phyloP scores from a whole-genome alignment of 495 filamentous ascomycete genomes.

The Lasiosphaeria hispida region DNA sequence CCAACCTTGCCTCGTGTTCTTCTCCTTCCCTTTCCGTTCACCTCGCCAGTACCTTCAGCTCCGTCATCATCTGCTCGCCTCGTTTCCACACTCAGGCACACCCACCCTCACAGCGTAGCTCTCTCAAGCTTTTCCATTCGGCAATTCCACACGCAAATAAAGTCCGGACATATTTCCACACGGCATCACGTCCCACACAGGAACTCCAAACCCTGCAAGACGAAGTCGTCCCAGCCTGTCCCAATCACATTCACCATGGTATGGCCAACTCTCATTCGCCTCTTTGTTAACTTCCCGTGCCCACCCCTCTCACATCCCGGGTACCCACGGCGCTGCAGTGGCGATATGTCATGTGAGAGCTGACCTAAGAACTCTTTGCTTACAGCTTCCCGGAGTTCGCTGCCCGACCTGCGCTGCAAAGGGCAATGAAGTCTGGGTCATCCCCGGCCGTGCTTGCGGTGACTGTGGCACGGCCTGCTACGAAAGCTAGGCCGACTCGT shows the following conservation, averaged over 20 bases:
- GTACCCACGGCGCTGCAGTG: conserved; percentile 6
- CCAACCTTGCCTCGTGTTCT: too few species aligned
- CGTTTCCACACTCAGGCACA: too few species aligned
- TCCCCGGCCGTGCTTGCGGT: conserved; percentile 36
- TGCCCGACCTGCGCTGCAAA: conserved; percentile 39
- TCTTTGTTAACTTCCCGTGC: neutral
- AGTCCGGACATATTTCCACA: too few species aligned
- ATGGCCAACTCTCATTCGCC: neutral
- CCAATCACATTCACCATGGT: conserved; percentile 1
- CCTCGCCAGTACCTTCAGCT: too few species aligned
- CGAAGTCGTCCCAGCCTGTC: too few species aligned
- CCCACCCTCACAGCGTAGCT: too few species aligned
- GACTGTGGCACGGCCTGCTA: conserved; percentile 34
- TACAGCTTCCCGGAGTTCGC: conserved; percentile 29
- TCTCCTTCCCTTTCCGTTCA: too few species aligned
- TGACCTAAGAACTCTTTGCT: conserved; percentile 4
- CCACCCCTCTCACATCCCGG: neutral
- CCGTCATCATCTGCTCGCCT: too few species aligned
- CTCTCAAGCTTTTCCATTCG: too few species aligned
- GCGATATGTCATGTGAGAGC: conserved; percentile 15
- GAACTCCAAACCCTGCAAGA: too few species aligned
- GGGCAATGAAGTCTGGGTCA: conserved; percentile 43
- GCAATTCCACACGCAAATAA: too few species aligned
- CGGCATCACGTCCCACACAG: too few species aligned
- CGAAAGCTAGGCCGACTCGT: neutral